Evolutionary conservation across 2,329 filamentous ascomycete genomes (phyloP), one percentile per base, ranked within the genome.

Genomic region (Botrytis fragariae): DNA sequence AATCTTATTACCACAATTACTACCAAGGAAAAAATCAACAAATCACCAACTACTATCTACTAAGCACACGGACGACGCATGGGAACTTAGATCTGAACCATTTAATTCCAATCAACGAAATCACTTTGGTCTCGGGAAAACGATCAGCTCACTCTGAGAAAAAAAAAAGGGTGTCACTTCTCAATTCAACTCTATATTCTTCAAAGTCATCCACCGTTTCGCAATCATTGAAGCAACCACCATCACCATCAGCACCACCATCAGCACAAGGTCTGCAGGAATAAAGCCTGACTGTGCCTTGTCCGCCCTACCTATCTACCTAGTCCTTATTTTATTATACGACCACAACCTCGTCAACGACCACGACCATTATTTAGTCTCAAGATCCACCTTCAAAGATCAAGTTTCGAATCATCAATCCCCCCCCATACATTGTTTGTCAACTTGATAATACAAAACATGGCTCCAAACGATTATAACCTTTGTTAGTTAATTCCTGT

Each of bases 91-190:
- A 48, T 65, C 62, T 65, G 62, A 65, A 65, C 62, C 62, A n/a
- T 44, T 20, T 32, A 48, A 65, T 65, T 35, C 62, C 62, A 65
- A 65, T 65, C 62, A 48, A 65, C 62, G 42, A 48, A 63, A 65
- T 48, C 62, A 35, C 62, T 20, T 45, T 25, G 18, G 29, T 29
- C 32, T 32, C 1, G 62, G 29, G 10, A 48, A 29, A 48, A 16
- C 25, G 20, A 65, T 65, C 62, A 22, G 20, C 62, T 65, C 29
- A 45, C 62, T 48, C 6, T 3, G 29, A n/a, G n/a, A 25, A 1
- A 12, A 16, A 22, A 64, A 5, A 35, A 45, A 64, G 39, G 22
- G 25, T 42, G 14, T 42, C 39, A 42, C 25, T 62, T 54, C 25
- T 42, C 16, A 48, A 35, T 35, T 64, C 42, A 44, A 14, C 20